These are phyloP conservation scores for Colletotrichum graminicola DNA, from an alignment of 2,329 filamentous ascomycete species.

Conservation along the genomic window DNA sequence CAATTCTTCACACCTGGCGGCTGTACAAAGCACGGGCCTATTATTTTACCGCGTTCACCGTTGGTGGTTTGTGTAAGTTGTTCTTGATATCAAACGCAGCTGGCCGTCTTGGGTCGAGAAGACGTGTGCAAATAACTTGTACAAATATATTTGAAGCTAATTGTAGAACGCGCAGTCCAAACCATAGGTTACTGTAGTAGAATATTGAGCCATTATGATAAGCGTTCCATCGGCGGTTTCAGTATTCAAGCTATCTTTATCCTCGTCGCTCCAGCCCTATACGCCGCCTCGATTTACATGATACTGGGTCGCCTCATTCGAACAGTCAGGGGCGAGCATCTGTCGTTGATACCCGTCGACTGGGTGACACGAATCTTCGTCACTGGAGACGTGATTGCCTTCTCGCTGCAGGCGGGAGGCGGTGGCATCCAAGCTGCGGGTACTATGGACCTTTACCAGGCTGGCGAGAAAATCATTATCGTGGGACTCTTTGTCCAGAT, in stretches of 20 bases:
- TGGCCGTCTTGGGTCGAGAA: too few relatives aligned
- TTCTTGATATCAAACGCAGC: conserved; percentile 32
- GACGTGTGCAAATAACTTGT: background rate
- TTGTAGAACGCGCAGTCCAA: conserved; percentile 34
- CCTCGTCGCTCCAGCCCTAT: conserved; percentile 43
- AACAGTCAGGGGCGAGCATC: conserved; percentile 44
- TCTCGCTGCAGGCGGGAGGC: conserved; percentile 57
- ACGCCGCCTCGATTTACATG: conserved; percentile 43
- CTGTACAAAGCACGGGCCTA: conserved; percentile 29
- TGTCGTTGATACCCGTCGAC: conserved; percentile 42
- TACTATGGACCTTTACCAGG: conserved; percentile 28
- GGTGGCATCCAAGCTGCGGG: conserved; percentile 48
- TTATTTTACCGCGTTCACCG: conserved; percentile 40
- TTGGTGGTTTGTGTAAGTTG: conserved; percentile 42
- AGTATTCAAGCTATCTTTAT: conserved; percentile 46
- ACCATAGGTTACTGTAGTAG: conserved; percentile 45
- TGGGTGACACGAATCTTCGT: conserved; percentile 63
- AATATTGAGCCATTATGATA: conserved; percentile 41
- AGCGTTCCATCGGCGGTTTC: conserved; percentile 40
- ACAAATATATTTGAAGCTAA: background rate
- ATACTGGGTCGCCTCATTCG: conserved; percentile 51
- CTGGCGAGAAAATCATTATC: conserved; percentile 62
- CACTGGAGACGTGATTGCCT: conserved; percentile 58
- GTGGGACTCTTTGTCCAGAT: conserved; percentile 66
- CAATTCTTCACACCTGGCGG: conserved; percentile 29